A percentile compares a stretch with the other conserved stretches of the same genome.
Conservation (phyloP, 2,329 filamentous ascomycete genomes). For the Lasiodiplodia sp. region DNA sequence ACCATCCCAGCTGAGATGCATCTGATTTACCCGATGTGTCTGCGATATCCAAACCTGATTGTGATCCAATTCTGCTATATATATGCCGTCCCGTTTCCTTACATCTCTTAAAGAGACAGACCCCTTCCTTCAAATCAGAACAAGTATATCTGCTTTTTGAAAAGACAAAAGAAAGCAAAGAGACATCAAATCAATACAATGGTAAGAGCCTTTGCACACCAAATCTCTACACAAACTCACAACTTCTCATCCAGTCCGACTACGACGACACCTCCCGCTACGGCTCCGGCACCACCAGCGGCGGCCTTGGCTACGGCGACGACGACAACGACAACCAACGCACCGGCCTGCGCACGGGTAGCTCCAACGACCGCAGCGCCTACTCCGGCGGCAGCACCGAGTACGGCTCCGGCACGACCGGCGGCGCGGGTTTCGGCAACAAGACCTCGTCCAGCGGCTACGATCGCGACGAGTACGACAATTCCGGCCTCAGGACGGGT, state of each 20-base stretch:
- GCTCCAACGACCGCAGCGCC: slow-evolving; percentile 37
- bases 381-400: slow-evolving; percentile 39
- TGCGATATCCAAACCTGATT: background rate
- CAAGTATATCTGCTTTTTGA: background rate
- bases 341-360: slow-evolving; percentile 38
- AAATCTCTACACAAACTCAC: background rate
- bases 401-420: slow-evolving; percentile 43
- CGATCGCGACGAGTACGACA: slow-evolving; percentile 30
- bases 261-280: slow-evolving; percentile 35
- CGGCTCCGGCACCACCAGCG: slow-evolving; percentile 42
- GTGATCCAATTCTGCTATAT: background rate
- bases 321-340: slow-evolving; percentile 31
- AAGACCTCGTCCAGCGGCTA: slow-evolving; percentile 36
- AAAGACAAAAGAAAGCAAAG: background rate
- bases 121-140: background rate
- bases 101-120: background rate
- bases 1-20: slow-evolving; percentile 9
- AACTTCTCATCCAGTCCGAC: background rate
- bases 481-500: slow-evolving; percentile 37
- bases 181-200: background rate
- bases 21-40: background rate
- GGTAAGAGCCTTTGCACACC: background rate
- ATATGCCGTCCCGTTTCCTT: background rate
- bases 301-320: slow-evolving; percentile 8
- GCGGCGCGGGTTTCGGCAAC: slow-evolving; percentile 49